Conservation (phyloP, 2,329 filamentous ascomycete species). For the Trichoderma oligosporum region DNA sequence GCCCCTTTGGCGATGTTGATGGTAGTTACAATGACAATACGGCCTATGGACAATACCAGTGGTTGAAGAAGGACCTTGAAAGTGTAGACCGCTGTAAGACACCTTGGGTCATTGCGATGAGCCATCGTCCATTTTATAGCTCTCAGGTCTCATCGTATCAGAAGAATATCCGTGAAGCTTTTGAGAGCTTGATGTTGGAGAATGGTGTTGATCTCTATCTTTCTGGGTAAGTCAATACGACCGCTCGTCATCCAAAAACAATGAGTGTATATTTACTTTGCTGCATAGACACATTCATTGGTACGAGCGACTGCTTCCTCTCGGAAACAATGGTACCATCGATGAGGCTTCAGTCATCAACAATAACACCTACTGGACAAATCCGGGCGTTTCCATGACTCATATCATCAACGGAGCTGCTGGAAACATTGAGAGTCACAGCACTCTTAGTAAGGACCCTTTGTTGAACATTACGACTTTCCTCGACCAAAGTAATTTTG, state of each 20-base stretch:
- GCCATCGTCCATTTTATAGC: constrained; percentile 13
- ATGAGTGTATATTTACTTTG: not conserved
- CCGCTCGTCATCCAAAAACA: too few species aligned
- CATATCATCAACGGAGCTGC: constrained; percentile 15
- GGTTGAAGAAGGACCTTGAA: constrained; percentile 6
- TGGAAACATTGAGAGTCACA: constrained; percentile 12
- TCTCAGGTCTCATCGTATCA: constrained; percentile 7
- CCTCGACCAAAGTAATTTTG: constrained; percentile 5
- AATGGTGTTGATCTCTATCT: constrained; percentile 10
- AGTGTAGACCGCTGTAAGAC: constrained; percentile 10
- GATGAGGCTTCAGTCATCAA: not conserved
- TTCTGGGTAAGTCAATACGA: not conserved
- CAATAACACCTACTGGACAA: constrained; percentile 14
- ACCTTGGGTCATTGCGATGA: constrained; percentile 11
- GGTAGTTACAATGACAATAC: constrained; percentile 2
- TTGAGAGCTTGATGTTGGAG: not conserved
- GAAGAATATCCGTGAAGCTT: not conserved
- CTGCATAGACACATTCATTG: constrained; percentile 6
- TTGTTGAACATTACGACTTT: not conserved
- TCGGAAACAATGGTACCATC: constrained; percentile 5
- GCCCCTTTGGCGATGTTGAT: constrained; percentile 2
- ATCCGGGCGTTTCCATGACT: constrained; percentile 2
- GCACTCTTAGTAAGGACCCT: not conserved
- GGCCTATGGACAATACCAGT: constrained; percentile 6
- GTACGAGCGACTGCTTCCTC: constrained; percentile 13